Evolutionary conservation across 805 yeast genomes (phyloP).

Genomic region (Candida chilensis): DNA sequence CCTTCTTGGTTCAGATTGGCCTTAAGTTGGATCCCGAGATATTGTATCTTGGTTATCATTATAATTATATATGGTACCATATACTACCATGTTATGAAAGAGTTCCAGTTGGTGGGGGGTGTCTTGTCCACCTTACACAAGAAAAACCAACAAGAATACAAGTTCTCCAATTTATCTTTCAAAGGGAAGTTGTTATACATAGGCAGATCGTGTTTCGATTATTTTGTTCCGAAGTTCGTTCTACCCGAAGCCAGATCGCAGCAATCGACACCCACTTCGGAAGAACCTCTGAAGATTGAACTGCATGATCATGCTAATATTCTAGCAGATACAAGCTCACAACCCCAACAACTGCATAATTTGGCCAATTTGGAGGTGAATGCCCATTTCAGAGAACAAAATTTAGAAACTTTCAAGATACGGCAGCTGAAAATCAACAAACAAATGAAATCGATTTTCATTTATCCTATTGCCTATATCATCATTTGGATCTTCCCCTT

Average conservation of each 20-base stretch:
- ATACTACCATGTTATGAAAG: constrained; percentile 61
- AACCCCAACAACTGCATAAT: no score
- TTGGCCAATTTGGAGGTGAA: constrained; percentile 12
- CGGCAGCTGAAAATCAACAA: constrained; percentile 61
- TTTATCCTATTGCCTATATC: constrained; percentile 78
- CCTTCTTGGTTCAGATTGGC: constrained; percentile 71
- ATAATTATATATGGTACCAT: constrained; percentile 58
- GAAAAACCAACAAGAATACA: neutral
- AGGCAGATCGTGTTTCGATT: constrained; percentile 5
- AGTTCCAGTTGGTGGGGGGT: constrained; percentile 48
- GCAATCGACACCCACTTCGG: no score
- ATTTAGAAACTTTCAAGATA: constrained; percentile 49
- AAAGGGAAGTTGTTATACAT: neutral
- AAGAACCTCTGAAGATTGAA: no score
- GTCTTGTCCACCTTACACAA: constrained; percentile 23
- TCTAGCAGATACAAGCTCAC: no score
- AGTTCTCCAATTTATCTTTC: neutral
- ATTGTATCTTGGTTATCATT: constrained; percentile 53
- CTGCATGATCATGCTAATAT: no score
- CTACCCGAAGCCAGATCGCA: constrained; percentile 17
- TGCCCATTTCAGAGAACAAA: constrained; percentile 45
- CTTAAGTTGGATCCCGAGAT: constrained; percentile 79
- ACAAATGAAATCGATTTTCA: constrained; percentile 72
- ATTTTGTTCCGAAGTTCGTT: constrained; percentile 15
- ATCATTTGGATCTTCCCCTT: constrained; percentile 80